Base-by-base conservation (phyloP, 805 yeast species). In the Allodekkera sacchari region DNA sequence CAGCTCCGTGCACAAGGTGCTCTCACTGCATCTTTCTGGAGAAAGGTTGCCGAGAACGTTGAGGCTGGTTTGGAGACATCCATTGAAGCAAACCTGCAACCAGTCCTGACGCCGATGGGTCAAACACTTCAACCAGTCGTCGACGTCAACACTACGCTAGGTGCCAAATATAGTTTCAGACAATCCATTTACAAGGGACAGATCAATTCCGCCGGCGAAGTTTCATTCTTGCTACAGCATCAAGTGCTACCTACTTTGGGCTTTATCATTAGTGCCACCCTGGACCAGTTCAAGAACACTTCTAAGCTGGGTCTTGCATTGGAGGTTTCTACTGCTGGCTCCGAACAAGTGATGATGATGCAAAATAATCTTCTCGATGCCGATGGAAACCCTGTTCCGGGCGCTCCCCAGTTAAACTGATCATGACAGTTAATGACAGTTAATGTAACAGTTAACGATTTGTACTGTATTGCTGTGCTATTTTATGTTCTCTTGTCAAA, bases 151-250 rank as follows among this genome's bases (percentile, higher is more conserved):
- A 88, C 98, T 48, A 83, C 96, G 38, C 57, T 89, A 36, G 98
- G 96, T 63, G 95, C 95, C 50, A 92, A 89, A 66, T 89, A 89
- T 63, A 97, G 92, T 67, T 92, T 85, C 73, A 85, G 96, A 67
- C 94, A 85, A 63, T 80, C 94, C 36, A 79, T 85, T 33, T 87
- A 87, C 75, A 78, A 98, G 64, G 96, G 96, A 53, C 94, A 88
- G 61, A 54, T 92, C 40, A 96, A 87, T 64, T 76, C 94, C 31
- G 67, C 71, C 38, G 98, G 98, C 63, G 85, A 83, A 64, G 94
- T 89, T 33, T 71, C 83, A 35, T 83, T 87, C 49, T 77, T 87
- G 68, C 68, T 92, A 57, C 98, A 92, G 67, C 85, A 87, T 68
- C 79, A 95, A 59, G 77, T 92, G 33, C 70, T 88, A 51, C 97